phyloP scores from a whole-genome alignment of 2,329 filamentous ascomycete genomes.

The Sporothrix schenckii region DNA sequence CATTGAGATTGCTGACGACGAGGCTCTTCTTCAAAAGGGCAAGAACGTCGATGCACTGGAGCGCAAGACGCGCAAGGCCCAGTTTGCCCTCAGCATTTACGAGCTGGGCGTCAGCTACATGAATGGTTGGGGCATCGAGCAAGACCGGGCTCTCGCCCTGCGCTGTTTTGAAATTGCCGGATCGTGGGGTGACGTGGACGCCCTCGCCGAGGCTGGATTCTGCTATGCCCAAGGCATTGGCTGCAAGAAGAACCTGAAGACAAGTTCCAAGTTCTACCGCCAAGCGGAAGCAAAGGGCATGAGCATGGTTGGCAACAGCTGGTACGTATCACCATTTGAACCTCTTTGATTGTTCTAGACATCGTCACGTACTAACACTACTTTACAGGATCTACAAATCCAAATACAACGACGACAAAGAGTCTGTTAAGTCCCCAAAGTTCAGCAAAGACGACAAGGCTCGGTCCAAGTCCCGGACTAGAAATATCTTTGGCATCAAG shows the following conservation, averaged over 20 bases:
- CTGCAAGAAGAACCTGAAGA: constrained; percentile 94
- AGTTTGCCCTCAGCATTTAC: constrained; percentile 94
- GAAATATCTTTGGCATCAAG: constrained; percentile 66
- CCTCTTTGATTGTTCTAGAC: neutral
- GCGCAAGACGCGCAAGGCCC: constrained; percentile 81
- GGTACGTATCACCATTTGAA: constrained; percentile 61
- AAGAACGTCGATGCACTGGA: constrained; percentile 68
- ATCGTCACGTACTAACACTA: constrained; percentile 24
- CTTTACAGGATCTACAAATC: constrained; percentile 85
- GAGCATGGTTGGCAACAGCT: constrained; percentile 98
- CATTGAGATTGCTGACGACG: constrained; percentile 80
- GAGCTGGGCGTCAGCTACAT: constrained; percentile 95
- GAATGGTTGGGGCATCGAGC: constrained; percentile 96
- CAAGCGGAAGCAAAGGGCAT: constrained; percentile 90
- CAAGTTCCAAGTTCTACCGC: constrained; percentile 87
- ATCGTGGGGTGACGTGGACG: constrained; percentile 93
- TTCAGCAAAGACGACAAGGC: constrained; percentile 69
- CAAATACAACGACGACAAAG: constrained; percentile 76
- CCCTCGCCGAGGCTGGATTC: constrained; percentile 89
- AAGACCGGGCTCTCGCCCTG: constrained; percentile 84
- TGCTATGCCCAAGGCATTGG: constrained; percentile 94
- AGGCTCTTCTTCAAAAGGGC: constrained; percentile 64
- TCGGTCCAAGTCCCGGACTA: constrained; percentile 74
- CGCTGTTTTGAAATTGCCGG: constrained; percentile 96
- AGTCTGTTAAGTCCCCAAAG: constrained; percentile 46